Evolutionary conservation across 192 early-diverging fungal genomes (phyloP).

Genomic region (Lobosporangium transversale): DNA sequence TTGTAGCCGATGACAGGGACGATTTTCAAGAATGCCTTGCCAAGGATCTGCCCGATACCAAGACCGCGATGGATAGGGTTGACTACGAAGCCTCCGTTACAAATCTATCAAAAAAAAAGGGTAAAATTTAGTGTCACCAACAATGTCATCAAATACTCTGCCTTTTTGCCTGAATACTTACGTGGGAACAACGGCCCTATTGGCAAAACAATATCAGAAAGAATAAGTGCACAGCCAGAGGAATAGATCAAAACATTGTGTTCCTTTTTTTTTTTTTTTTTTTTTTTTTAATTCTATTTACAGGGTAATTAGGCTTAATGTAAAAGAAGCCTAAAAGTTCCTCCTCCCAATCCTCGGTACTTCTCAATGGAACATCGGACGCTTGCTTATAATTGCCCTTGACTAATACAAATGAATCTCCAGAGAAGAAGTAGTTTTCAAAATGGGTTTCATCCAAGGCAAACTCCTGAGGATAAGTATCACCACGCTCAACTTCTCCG

Average conservation of each 20-base stretch:
- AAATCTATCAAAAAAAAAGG: conserved; percentile 61
- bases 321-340: conserved; percentile 75
- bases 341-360: conserved; percentile 48
- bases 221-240: not conserved
- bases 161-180: too few species aligned
- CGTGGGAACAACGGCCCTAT: conserved; percentile 49
- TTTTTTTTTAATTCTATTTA: too few species aligned
- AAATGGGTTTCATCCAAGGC: conserved; percentile 55
- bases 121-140: not conserved
- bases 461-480: conserved; percentile 78
- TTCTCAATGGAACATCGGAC: conserved; percentile 14
- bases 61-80: conserved; percentile 50
- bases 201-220: too few species aligned
- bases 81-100: conserved; percentile 82
- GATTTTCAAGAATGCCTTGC: conserved; percentile 65
- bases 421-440: conserved; percentile 61
- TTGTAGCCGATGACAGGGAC: conserved; percentile 76
- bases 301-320: conserved; percentile 84
- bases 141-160: too few species aligned
- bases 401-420: conserved; percentile 64
- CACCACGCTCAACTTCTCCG: conserved; percentile 69
- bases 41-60: conserved; percentile 73
- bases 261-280: too few species aligned
- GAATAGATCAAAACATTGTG: too few species aligned
- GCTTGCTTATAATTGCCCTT: conserved; percentile 38